Percentiles rank a stretch among this genome's conserved stretches.
Evolutionary conservation across 306 rosid species (phyloP).

Genomic region (Trifolium dubium): DNA sequence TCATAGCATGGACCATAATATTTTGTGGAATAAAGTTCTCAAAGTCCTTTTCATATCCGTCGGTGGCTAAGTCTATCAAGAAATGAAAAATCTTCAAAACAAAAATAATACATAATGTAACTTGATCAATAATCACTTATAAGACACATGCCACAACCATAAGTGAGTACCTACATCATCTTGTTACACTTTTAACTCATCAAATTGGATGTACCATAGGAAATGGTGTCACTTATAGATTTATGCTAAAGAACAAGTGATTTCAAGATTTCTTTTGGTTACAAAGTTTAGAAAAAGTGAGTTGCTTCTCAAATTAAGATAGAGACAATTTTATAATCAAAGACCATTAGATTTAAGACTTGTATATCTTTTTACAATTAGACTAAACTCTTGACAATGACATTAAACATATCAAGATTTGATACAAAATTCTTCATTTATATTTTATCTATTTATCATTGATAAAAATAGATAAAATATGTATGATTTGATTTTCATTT

Average conservation of each 20-base stretch:
- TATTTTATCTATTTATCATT: not conserved
- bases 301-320: no score
- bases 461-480: no score
- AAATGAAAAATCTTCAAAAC: not conserved
- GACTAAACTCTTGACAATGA: no score
- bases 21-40: not conserved
- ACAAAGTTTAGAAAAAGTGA: no score
- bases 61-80: not conserved
- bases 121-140: no score
- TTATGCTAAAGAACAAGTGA: slow-evolving; percentile 9
- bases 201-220: not conserved
- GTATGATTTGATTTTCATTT: not conserved
- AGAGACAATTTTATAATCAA: no score
- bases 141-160: not conserved
- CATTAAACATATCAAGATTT: not conserved
- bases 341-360: no score
- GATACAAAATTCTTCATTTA: not conserved
- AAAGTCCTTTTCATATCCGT: not conserved
- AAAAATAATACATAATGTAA: no score
- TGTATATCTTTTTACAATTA: no score
- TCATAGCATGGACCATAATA: not conserved
- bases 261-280: not conserved
- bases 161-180: not conserved
- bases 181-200: not conserved
- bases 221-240: slow-evolving; percentile 22